A percentile compares a stretch with the other conserved stretches of the same genome.
Evolutionary conservation across 495 filamentous ascomycete species (phyloP).

Genomic region (Daldinia vernicosa): DNA sequence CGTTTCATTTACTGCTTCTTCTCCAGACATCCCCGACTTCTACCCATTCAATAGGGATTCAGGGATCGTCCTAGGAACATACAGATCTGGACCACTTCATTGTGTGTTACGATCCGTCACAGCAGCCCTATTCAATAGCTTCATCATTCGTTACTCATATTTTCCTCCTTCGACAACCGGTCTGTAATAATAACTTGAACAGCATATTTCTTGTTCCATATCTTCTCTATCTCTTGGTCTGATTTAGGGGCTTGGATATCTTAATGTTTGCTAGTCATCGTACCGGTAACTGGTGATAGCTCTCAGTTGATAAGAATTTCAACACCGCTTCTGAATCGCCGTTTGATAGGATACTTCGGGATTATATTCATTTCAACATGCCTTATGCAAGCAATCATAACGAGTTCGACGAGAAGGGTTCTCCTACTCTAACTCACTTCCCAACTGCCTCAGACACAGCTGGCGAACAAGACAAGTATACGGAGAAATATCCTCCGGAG

Average conservation of each 20-base stretch:
- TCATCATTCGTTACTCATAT: slow-evolving; percentile 24
- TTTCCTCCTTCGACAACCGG: background rate
- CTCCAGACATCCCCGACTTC: slow-evolving; percentile 29
- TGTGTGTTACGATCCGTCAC: slow-evolving; percentile 29
- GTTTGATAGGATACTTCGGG: background rate
- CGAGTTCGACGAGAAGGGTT: slow-evolving; percentile 42
- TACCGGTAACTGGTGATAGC: background rate
- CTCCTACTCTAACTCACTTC: slow-evolving; percentile 36
- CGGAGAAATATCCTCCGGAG: slow-evolving; percentile 35
- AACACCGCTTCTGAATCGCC: background rate
- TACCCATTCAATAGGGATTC: slow-evolving; percentile 22
- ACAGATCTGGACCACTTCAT: slow-evolving; percentile 40
- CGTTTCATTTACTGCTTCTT: slow-evolving; percentile 15
- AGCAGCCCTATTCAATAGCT: slow-evolving; percentile 5
- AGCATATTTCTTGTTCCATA: background rate
- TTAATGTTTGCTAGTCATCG: background rate
- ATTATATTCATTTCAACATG: slow-evolving; percentile 26
- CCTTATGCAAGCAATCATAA: slow-evolving; percentile 8
- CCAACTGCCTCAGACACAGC: slow-evolving; percentile 42
- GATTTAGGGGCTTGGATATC: background rate
- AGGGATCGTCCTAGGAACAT: slow-evolving; percentile 11
- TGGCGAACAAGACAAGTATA: slow-evolving; percentile 34
- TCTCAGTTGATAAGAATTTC: background rate
- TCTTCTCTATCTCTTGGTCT: background rate
- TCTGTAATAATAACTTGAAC: background rate